A percentile compares a stretch with the other conserved stretches of the same genome.
These are phyloP conservation scores for Hanseniaspora clermontiae DNA, from an alignment of 805 yeast genomes.

Conservation along the genomic window DNA sequence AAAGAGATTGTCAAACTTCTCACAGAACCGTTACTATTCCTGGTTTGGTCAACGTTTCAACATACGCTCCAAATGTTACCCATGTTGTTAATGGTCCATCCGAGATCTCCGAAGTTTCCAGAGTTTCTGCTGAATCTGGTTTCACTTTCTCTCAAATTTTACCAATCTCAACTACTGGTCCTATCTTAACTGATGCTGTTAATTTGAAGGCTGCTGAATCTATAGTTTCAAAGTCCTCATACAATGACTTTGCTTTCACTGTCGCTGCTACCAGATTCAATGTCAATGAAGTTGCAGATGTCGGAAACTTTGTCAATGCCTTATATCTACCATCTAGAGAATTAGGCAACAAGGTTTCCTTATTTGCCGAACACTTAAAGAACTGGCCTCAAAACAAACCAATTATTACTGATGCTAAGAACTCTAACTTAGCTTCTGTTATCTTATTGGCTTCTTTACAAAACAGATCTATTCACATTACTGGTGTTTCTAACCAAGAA, in stretches of 20 bases:
- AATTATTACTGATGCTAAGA: conserved; percentile 80
- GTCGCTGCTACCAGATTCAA: conserved; percentile 73
- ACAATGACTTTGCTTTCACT: conserved; percentile 70
- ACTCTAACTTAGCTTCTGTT: conserved; percentile 86
- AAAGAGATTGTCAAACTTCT: conserved; percentile 81
- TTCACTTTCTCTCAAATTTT: conserved; percentile 74
- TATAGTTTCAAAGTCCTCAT: conserved; percentile 44
- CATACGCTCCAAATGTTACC: conserved; percentile 61
- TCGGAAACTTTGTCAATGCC: conserved; percentile 58
- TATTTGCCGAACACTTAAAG: conserved; percentile 65
- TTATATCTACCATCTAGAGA: conserved; percentile 71
- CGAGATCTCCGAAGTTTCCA: conserved; percentile 56
- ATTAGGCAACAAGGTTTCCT: conserved; percentile 57
- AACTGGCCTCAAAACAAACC: conserved; percentile 78
- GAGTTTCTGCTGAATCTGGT: conserved; percentile 67
- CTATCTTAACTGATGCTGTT: conserved; percentile 50
- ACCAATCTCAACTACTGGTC: conserved; percentile 54
- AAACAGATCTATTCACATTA: conserved; percentile 73
- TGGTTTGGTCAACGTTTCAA: conserved; percentile 71
- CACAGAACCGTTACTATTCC: conserved; percentile 73
- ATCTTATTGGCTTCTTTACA: conserved; percentile 79
- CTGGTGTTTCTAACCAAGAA: conserved; percentile 67
- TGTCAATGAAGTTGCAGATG: conserved; percentile 46
- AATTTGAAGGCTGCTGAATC: conserved; percentile 51
- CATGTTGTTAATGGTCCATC: conserved; percentile 32